phyloP scores from a whole-genome alignment of 371 early-diverging fungal genomes.

The Syncephalastrum monosporum region DNA sequence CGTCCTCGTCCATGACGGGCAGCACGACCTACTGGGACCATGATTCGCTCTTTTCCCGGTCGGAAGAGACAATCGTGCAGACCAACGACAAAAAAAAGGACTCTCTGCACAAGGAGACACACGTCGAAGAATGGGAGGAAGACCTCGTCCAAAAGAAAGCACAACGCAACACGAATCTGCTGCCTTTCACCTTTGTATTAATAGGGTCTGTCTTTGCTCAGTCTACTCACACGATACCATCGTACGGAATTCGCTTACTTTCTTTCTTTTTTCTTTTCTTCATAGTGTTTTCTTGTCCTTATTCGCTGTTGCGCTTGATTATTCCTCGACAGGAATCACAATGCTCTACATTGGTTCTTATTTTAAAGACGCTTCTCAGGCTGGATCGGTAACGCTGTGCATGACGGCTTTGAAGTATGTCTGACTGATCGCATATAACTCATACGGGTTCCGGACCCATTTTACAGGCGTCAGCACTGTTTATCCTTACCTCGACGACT shows the following conservation, averaged over 20 bases:
- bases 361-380: slow-evolving; percentile 1
- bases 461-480: not conserved
- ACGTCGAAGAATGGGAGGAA: not conserved
- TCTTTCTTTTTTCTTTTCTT: not conserved
- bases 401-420: not conserved
- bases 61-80: too few relatives aligned
- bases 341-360: slow-evolving; percentile 2
- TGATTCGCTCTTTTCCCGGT: too few relatives aligned
- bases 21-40: too few relatives aligned
- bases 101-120: not conserved
- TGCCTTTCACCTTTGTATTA: not conserved
- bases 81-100: not conserved
- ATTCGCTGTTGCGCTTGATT: not conserved
- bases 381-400: not conserved
- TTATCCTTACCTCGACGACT: not conserved
- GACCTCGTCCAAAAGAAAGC: not conserved
- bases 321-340: not conserved
- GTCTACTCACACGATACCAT: not conserved
- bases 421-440: not conserved
- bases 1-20: too few relatives aligned
- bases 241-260: not conserved
- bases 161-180: not conserved
- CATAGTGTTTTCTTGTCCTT: not conserved
- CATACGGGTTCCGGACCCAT: not conserved
- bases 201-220: not conserved